Evolutionary conservation across 345 rosid genomes (phyloP).

Genomic region (Triadica sebifera): DNA sequence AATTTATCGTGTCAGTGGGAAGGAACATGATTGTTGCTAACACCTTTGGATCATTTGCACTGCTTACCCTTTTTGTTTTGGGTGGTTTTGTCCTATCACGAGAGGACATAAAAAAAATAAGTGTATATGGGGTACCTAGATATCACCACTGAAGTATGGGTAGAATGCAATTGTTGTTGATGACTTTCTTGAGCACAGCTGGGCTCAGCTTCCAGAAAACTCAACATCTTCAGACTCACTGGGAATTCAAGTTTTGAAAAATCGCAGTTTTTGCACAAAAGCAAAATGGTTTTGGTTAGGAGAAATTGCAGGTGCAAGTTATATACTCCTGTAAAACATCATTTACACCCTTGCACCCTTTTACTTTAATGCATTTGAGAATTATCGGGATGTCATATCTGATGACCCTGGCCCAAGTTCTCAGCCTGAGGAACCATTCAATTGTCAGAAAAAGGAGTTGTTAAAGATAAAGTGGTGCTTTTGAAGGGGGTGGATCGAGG

Average conservation of each 20-base stretch:
- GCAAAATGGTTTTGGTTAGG: slow-evolving; percentile 73
- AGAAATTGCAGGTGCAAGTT: slow-evolving; percentile 40
- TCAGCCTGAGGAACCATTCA: slow-evolving; percentile 15
- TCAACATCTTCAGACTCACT: slow-evolving; percentile 29
- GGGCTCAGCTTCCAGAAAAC: slow-evolving; percentile 37
- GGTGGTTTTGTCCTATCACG: slow-evolving; percentile 8
- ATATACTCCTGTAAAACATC: slow-evolving; percentile 42
- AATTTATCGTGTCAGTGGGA: neutral
- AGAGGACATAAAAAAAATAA: slow-evolving; percentile 74
- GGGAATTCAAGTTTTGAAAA: slow-evolving; percentile 46
- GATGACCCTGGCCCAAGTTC: slow-evolving; percentile 21
- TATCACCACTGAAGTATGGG: slow-evolving; percentile 75
- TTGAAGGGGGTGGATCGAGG: slow-evolving; percentile 64
- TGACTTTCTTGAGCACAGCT: slow-evolving; percentile 67
- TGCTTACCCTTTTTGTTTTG: neutral
- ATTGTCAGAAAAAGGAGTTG: slow-evolving; percentile 33
- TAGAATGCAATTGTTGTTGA: slow-evolving; percentile 63
- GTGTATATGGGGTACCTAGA: slow-evolving; percentile 92
- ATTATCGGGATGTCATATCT: slow-evolving; percentile 40
- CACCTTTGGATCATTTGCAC: slow-evolving; percentile 8
- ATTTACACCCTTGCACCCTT: slow-evolving; percentile 43
- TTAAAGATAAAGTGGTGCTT: slow-evolving; percentile 54
- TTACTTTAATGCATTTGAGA: slow-evolving; percentile 56
- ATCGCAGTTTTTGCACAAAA: slow-evolving; percentile 46
- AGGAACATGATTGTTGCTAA: slow-evolving; percentile 12